A percentile compares a stretch with the other conserved stretches of the same genome.
Evolutionary conservation across 2,329 filamentous ascomycete genomes (phyloP).

Genomic region (Monilinia aucupariae): DNA sequence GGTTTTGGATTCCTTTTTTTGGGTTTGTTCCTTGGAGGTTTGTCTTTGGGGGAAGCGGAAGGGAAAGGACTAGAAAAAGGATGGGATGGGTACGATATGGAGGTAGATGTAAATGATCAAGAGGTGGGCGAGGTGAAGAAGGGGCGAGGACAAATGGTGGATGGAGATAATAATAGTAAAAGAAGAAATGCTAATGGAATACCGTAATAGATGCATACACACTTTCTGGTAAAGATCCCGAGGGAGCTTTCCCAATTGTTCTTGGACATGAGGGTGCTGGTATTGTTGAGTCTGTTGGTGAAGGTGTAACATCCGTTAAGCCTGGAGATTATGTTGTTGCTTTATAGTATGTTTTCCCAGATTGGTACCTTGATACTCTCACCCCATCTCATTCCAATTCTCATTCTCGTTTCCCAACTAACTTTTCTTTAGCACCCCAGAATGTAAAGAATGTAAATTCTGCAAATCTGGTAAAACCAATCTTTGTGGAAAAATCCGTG

Average conservation of each 20-base stretch:
- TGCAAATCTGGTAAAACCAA: constrained; percentile 99
- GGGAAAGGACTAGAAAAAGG: no score
- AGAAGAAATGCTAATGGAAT: constrained; percentile 16
- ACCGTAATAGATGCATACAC: constrained; percentile 73
- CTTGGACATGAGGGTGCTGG: constrained; percentile 88
- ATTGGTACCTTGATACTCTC: constrained; percentile 8
- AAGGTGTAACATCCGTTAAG: constrained; percentile 93
- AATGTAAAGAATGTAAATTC: constrained; percentile 98
- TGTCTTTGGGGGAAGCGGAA: background rate
- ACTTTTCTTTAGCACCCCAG: constrained; percentile 65
- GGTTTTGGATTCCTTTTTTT: constrained; percentile 27
- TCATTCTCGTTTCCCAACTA: background rate
- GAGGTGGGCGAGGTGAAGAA: background rate
- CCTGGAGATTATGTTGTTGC: constrained; percentile 85
- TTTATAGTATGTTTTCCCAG: constrained; percentile 60
- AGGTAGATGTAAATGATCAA: background rate
- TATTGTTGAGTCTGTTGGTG: constrained; percentile 87
- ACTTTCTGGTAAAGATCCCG: constrained; percentile 91
- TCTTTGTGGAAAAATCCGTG: constrained; percentile 97
- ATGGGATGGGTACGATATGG: no score
- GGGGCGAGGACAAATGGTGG: background rate
- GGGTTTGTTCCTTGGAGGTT: no score
- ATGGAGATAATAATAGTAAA: background rate
- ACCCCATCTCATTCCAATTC: no score
- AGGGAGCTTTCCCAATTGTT: constrained; percentile 86